These are phyloP conservation scores for Mycena venus DNA, from an alignment of 768 basidiomycete genomes.

Conservation along the genomic window DNA sequence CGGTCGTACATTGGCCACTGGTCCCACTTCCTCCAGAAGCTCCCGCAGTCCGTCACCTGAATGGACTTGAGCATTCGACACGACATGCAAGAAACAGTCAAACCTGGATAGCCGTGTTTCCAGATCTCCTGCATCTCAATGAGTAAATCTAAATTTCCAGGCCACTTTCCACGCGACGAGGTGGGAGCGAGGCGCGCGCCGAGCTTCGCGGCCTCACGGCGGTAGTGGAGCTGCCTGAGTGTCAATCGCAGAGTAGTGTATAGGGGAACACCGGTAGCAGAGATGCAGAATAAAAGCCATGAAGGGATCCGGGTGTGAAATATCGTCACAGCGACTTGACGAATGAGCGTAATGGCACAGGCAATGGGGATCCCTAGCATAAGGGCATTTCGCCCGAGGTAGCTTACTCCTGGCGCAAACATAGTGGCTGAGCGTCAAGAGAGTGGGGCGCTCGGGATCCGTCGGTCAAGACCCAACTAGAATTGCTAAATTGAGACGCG, in stretches of 20 bases:
- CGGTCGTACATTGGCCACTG: conserved; percentile 59
- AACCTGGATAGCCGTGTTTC: conserved; percentile 71
- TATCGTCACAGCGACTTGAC: conserved; percentile 26
- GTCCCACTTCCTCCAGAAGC: conserved; percentile 50
- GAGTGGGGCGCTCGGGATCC: not conserved
- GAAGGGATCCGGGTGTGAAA: conserved; percentile 47
- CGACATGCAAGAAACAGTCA: conserved; percentile 4
- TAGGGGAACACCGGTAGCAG: conserved; percentile 50
- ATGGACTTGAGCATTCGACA: not conserved
- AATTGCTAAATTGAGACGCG: not conserved
- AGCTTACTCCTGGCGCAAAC: conserved; percentile 50
- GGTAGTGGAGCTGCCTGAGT: conserved; percentile 44
- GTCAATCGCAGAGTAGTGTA: conserved; percentile 47
- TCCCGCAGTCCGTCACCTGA: conserved; percentile 60
- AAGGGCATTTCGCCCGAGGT: conserved; percentile 41
- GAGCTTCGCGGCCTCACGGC: conserved; percentile 53
- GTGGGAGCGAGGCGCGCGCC: conserved; percentile 61
- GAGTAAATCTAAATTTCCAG: conserved; percentile 25
- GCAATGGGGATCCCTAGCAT: conserved; percentile 35
- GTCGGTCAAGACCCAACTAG: not conserved
- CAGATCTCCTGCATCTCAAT: conserved; percentile 38
- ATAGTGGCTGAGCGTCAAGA: conserved; percentile 3
- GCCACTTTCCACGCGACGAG: conserved; percentile 48
- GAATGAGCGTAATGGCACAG: conserved; percentile 31
- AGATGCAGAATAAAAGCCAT: conserved; percentile 51